Evolutionary conservation across 257 asterid genomes (phyloP), one percentile per base, ranked within the genome.

Genomic region (Eustoma russellianum): DNA sequence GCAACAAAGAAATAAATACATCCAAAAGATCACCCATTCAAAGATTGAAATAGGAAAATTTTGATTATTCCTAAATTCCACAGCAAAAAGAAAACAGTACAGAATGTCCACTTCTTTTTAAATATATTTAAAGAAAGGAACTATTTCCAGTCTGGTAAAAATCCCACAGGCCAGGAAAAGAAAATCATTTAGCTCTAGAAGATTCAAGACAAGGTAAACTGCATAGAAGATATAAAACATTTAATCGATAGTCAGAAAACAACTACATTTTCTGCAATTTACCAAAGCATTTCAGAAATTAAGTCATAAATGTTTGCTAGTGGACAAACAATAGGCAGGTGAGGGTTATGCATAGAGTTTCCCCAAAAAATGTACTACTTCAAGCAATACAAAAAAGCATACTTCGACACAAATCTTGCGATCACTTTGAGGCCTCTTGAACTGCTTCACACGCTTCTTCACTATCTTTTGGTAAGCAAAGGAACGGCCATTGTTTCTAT

Each of bases 361-460:
- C 24, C 8, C 24, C 24, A n/a, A 52, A 45, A 62, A 14, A 41
- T 54, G 45, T 13, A 41, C n/a, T n/a, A n/a, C n/a, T n/a, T n/a
- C n/a, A n/a, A 48, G 13, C 46, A 16, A 35, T 4, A 34, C n/a
- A 35, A 35, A 35, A 35, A 35, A 1, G 41, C 9, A 0, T 17
- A 80, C 88, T 77, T 80, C 74, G 45, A 80, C 70, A 45, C 74
- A 0, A n/a, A n/a, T n/a, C n/a, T n/a, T n/a, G n/a, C n/a, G n/a
- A n/a, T n/a, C n/a, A n/a, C n/a, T n/a, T n/a, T n/a, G n/a, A n/a
- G n/a, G n/a, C n/a, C n/a, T n/a, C n/a, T n/a, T n/a, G n/a, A n/a
- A n/a, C n/a, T n/a, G n/a, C n/a, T n/a, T n/a, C n/a, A n/a, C n/a
- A n/a, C n/a, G n/a, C n/a, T n/a, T n/a, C n/a, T n/a, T n/a, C n/a